These are phyloP conservation scores for Colletotrichum trifolii DNA, from an alignment of 2,329 filamentous ascomycete species.

Conservation along the genomic window DNA sequence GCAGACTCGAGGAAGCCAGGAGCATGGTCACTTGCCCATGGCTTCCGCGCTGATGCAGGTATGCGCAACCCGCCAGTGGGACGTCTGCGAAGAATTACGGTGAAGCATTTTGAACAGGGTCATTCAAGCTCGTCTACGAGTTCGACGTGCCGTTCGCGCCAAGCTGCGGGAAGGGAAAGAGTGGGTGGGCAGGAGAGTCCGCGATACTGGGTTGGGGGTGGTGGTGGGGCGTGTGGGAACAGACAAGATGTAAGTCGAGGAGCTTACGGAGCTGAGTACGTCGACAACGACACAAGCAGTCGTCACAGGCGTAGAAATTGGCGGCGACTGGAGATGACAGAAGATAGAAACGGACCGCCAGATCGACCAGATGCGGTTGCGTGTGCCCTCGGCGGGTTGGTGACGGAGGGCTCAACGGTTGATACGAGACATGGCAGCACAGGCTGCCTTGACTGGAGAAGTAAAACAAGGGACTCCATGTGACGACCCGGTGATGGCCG, in stretches of 20 bases:
- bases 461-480: constrained; percentile 17
- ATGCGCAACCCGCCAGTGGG: constrained; percentile 15
- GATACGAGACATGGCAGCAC: not conserved
- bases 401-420: constrained; percentile 9
- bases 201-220: constrained; percentile 6
- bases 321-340: not conserved
- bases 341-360: too few species aligned
- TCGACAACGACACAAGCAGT: constrained; percentile 7
- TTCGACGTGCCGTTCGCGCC: constrained; percentile 1
- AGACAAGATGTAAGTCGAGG: constrained; percentile 1
- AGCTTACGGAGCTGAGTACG: constrained; percentile 13
- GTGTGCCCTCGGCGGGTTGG: not conserved
- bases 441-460: constrained; percentile 18
- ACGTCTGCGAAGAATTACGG: constrained; percentile 13
- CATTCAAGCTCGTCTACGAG: constrained; percentile 1
- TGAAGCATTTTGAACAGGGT: constrained; percentile 4
- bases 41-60: constrained; percentile 31
- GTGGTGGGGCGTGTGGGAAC: constrained; percentile 12
- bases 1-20: constrained; percentile 29
- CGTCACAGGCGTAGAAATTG: not conserved
- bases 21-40: constrained; percentile 22
- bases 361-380: not conserved
- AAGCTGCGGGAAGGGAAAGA: constrained; percentile 8
- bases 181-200: constrained; percentile 5
- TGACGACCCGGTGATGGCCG: constrained; percentile 7